These are phyloP conservation scores for Pulveroboletus sp. DNA, from an alignment of 1,284 basidiomycete species.

Conservation along the genomic window DNA sequence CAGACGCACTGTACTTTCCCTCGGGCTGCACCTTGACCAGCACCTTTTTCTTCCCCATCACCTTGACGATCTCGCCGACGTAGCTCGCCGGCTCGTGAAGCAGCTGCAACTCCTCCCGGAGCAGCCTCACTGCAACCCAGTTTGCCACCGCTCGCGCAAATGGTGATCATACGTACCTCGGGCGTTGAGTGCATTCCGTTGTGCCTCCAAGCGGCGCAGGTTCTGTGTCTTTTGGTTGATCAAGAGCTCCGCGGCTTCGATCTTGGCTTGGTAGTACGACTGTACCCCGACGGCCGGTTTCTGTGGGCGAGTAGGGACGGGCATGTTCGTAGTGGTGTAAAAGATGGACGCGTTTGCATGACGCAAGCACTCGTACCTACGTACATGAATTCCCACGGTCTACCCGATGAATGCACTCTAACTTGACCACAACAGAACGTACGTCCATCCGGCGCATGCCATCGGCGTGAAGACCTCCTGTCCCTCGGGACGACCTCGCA, in stretches of 20 bases:
- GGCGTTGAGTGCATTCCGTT: conserved; percentile 95
- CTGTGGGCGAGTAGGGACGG: conserved; percentile 49
- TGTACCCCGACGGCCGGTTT: conserved; percentile 67
- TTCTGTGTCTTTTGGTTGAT: conserved; percentile 99
- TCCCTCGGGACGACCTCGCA: too few relatives aligned
- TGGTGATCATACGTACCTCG: conserved; percentile 59
- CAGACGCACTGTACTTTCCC: conserved; percentile 89
- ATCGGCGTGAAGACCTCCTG: too few relatives aligned
- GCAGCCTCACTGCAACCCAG: conserved; percentile 63
- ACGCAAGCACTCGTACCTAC: conserved; percentile 21
- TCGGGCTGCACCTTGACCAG: conserved; percentile 98
- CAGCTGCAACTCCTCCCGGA: conserved; percentile 93
- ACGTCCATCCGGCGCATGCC: too few relatives aligned
- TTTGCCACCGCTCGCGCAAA: background rate
- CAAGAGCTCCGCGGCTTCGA: conserved; percentile 86
- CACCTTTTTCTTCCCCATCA: conserved; percentile 99
- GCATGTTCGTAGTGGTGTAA: conserved; percentile 43
- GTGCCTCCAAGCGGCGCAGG: conserved; percentile 91
- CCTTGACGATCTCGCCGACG: conserved; percentile 97
- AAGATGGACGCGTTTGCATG: background rate
- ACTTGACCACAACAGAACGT: too few relatives aligned
- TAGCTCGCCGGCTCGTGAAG: conserved; percentile 97
- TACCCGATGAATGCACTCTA: too few relatives aligned
- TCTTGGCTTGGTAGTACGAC: conserved; percentile 95
- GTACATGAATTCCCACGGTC: conserved; percentile 17